Percentiles rank a stretch among this genome's conserved stretches.
phyloP scores from a whole-genome alignment of 2,329 filamentous ascomycete species.

The Fusarium sp. region DNA sequence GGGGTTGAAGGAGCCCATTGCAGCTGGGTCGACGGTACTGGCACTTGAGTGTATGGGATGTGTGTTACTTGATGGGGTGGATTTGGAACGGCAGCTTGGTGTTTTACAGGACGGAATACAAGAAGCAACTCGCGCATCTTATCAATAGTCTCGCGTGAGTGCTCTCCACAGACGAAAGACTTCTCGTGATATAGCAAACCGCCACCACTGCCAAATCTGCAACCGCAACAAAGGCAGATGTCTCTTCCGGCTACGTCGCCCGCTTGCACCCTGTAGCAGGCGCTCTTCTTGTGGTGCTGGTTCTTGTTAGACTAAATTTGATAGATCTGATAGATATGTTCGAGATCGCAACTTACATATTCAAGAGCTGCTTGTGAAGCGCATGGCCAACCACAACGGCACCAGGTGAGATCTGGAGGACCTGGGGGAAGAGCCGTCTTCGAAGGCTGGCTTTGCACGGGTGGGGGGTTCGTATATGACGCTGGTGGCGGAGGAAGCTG shows the following conservation, averaged over 20 bases:
- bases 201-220: conserved; percentile 54
- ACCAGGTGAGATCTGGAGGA: conserved; percentile 39
- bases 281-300: conserved; percentile 46
- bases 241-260: conserved; percentile 44
- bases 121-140: conserved; percentile 25
- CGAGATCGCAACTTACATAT: conserved; percentile 44
- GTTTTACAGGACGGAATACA: conserved; percentile 6
- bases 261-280: conserved; percentile 37
- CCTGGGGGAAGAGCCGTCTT: background rate
- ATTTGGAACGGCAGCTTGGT: background rate
- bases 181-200: conserved; percentile 59
- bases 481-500: background rate
- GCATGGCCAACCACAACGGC: conserved; percentile 52
- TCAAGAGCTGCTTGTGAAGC: conserved; percentile 45
- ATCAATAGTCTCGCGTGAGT: conserved; percentile 36
- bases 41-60: background rate
- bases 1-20: conserved; percentile 4
- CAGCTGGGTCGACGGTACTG: background rate
- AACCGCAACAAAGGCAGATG: conserved; percentile 59
- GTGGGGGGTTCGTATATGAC: background rate
- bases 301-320: conserved; percentile 22
- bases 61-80: background rate
- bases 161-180: conserved; percentile 60
- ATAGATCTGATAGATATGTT: background rate
- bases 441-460: background rate